Evolutionary conservation across 768 basidiomycete genomes (phyloP).

Genomic region (Amanita inopinata): DNA sequence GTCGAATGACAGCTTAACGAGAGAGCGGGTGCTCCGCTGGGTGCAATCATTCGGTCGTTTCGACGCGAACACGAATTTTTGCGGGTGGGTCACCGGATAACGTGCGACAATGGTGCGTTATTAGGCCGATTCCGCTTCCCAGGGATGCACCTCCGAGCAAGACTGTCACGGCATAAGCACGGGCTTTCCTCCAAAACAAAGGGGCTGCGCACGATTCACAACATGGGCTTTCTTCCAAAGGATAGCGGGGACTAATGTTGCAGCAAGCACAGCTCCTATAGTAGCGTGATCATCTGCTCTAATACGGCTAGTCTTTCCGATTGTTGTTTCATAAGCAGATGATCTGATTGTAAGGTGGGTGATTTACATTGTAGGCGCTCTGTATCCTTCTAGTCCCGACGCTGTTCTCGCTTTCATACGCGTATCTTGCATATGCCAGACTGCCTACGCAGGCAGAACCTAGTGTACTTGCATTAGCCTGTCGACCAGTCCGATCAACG

Average conservation of each 20-base stretch:
- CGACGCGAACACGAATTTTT: neutral
- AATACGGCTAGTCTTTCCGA: conserved; percentile 41
- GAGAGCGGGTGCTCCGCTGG: too few relatives aligned
- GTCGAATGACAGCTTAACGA: too few relatives aligned
- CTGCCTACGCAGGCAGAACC: conserved; percentile 44
- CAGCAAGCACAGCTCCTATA: conserved; percentile 58
- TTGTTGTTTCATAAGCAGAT: neutral
- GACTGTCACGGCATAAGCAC: conserved; percentile 1
- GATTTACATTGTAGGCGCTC: conserved; percentile 47
- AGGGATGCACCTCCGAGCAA: neutral
- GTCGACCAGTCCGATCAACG: neutral
- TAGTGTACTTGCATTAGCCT: conserved; percentile 14
- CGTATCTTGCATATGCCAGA: conserved; percentile 52
- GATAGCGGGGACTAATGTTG: conserved; percentile 56
- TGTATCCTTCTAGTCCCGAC: conserved; percentile 40
- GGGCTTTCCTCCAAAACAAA: neutral
- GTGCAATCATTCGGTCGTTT: neutral
- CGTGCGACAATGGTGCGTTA: neutral
- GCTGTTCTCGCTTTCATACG: conserved; percentile 38
- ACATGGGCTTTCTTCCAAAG: conserved; percentile 61
- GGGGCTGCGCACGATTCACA: conserved; percentile 41
- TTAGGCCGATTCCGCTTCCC: neutral
- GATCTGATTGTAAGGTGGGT: neutral
- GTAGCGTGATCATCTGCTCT: conserved; percentile 68
- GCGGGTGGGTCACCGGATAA: neutral